Conservation (phyloP, 2,329 filamentous ascomycete species). For the Phaeosphaeriaceae sp. region DNA sequence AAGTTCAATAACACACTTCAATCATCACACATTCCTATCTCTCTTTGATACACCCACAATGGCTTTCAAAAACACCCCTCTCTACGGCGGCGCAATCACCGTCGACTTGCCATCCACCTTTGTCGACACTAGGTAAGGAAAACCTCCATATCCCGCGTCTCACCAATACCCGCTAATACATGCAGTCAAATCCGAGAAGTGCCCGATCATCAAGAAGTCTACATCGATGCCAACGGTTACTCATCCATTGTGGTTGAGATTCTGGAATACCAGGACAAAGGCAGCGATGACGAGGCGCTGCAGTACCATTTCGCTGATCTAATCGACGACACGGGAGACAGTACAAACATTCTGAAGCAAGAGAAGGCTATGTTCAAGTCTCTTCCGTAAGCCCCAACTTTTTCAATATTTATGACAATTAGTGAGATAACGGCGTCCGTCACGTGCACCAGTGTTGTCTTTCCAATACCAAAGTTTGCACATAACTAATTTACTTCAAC, state of each 20-base stretch:
- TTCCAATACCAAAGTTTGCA: too few relatives aligned
- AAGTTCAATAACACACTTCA: constrained; percentile 9
- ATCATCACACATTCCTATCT: not conserved
- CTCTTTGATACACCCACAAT: constrained; percentile 55
- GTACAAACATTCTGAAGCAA: constrained; percentile 43
- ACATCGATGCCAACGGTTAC: constrained; percentile 81
- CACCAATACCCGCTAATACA: constrained; percentile 17
- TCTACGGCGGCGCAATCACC: constrained; percentile 76
- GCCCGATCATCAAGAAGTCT: constrained; percentile 91
- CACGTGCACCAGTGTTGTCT: too few relatives aligned
- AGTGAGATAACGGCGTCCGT: too few relatives aligned
- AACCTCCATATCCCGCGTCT: constrained; percentile 4
- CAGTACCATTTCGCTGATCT: constrained; percentile 59
- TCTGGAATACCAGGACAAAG: constrained; percentile 75
- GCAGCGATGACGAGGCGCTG: constrained; percentile 71
- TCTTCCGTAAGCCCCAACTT: too few relatives aligned
- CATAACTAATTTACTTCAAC: too few relatives aligned
- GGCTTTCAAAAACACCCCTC: constrained; percentile 63
- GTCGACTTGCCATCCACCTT: constrained; percentile 72
- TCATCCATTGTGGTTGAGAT: constrained; percentile 91
- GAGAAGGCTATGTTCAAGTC: constrained; percentile 35
- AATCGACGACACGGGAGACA: constrained; percentile 45
- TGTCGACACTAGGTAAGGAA: constrained; percentile 71
- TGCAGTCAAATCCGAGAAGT: constrained; percentile 73
- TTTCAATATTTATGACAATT: too few relatives aligned